These are phyloP conservation scores for Penicillium digitatum DNA, from an alignment of 2,329 filamentous ascomycete genomes.

Conservation along the genomic window DNA sequence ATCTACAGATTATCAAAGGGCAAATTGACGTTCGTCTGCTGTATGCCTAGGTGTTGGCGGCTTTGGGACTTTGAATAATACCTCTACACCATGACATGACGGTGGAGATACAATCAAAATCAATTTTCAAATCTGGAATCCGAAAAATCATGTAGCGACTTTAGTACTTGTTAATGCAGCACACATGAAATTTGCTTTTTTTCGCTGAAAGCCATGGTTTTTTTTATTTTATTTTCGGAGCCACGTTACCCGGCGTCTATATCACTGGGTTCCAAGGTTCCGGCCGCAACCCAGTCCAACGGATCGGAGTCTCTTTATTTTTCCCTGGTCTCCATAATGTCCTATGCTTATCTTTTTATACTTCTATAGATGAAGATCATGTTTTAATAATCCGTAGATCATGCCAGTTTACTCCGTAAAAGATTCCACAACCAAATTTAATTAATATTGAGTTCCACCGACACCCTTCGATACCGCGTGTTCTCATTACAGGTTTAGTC, in stretches of 20 bases:
- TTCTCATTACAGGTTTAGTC: background rate
- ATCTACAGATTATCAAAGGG: background rate
- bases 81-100: background rate
- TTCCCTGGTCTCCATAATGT: conserved; percentile 5
- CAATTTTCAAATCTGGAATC: background rate
- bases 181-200: background rate
- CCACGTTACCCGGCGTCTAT: conserved; percentile 14
- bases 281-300: conserved; percentile 22
- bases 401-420: background rate
- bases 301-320: conserved; percentile 20
- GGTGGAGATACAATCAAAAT: background rate
- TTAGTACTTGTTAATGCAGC: no score
- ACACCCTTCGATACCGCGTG: background rate
- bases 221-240: background rate
- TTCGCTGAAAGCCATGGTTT: background rate
- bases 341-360: background rate
- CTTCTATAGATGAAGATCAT: background rate
- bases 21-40: background rate
- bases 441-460: no score
- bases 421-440: no score
- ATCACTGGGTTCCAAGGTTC: conserved; percentile 3
- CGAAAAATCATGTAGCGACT: background rate
- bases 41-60: no score
- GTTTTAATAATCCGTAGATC: background rate
- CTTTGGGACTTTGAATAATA: background rate